A percentile compares a stretch with the other conserved stretches of the same genome.
Conservation (phyloP, 805 yeast species). For the Naumovozyma baii region DNA sequence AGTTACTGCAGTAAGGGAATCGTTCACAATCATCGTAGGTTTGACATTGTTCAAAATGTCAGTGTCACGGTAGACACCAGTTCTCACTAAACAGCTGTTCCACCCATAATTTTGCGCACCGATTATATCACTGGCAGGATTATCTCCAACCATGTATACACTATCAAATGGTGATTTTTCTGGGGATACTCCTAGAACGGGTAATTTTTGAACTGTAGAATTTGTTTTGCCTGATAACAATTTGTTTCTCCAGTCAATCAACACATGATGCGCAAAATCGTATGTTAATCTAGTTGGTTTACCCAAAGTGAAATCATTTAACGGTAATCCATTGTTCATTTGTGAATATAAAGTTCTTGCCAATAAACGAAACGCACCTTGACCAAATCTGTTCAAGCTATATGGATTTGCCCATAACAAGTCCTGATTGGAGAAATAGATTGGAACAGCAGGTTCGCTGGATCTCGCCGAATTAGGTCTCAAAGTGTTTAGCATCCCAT, state of each 20-base stretch:
- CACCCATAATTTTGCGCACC: slow-evolving; percentile 88
- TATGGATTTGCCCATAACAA: slow-evolving; percentile 83
- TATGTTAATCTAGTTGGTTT: slow-evolving; percentile 75
- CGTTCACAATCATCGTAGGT: slow-evolving; percentile 43
- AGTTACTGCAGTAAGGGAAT: slow-evolving; percentile 45
- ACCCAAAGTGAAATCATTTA: slow-evolving; percentile 58
- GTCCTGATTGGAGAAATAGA: slow-evolving; percentile 75
- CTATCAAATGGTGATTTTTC: slow-evolving; percentile 37
- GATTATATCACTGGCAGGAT: slow-evolving; percentile 83
- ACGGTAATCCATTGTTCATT: slow-evolving; percentile 37
- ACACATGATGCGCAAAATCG: slow-evolving; percentile 69
- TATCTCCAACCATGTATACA: slow-evolving; percentile 96
- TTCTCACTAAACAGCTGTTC: slow-evolving; percentile 73
- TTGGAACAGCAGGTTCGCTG: slow-evolving; percentile 53
- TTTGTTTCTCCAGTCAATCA: slow-evolving; percentile 43
- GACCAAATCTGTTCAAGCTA: slow-evolving; percentile 72
- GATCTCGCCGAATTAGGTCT: slow-evolving; percentile 23
- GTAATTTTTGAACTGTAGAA: slow-evolving; percentile 28
- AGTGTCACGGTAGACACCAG: slow-evolving; percentile 74
- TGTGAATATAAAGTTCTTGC: slow-evolving; percentile 50
- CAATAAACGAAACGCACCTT: slow-evolving; percentile 70
- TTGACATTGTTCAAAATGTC: slow-evolving; percentile 33
- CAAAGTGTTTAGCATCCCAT: slow-evolving; percentile 56
- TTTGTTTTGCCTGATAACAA: slow-evolving; percentile 17
- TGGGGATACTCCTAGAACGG: slow-evolving; percentile 38